Evolutionary conservation across 768 basidiomycete species (phyloP), one percentile per base, ranked within the genome.

Genomic region (Russula sp.): DNA sequence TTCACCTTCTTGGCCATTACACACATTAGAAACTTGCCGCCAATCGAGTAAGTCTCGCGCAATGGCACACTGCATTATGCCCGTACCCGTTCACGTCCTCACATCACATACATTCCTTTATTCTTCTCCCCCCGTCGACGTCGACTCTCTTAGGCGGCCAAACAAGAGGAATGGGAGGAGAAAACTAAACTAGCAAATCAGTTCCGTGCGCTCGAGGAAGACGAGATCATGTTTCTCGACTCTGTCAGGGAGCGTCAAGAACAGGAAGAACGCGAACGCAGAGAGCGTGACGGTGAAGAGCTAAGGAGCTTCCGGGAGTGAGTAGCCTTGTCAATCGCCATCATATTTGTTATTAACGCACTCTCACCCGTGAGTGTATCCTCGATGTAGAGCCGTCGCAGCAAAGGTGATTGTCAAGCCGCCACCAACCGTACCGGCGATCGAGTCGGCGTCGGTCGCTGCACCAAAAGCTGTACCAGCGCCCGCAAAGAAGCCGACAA

Each of bases 131-230:
- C 13, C 34, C 51, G 11, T 30, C n/a, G n/a, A 5, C 24, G 24
- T 36, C n/a, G 6, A 26, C 48, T 36, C 48, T 36, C 67, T 66
- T 70, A 92, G 90, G 84, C 87, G 71, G 90, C 90, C 68, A 92
- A 93, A 74, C 90, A 94, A 76, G 92, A 94, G 74, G 90, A 94
- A 84, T 94, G 90, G 89, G 92, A 94, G 72, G 89, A 92, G 74
- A 89, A 89, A 73, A 90, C 85, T 65, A 92, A 92, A 73, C 83
- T 94, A 76, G 81, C 90, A 59, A 93, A 92, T 72, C 92, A 94
- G 72, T 94, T 93, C 70, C 88, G 92, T 61, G 89, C 92, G 5
- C 77, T 94, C 42, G 92, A 94, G 72, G 92, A 93, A 73, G 92
- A 94, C 75, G 92, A 94, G 71, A 88, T 94, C 67, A 85, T 89